Conservation (phyloP, 208 protist genomes). For the Phytomonas francai region DNA sequence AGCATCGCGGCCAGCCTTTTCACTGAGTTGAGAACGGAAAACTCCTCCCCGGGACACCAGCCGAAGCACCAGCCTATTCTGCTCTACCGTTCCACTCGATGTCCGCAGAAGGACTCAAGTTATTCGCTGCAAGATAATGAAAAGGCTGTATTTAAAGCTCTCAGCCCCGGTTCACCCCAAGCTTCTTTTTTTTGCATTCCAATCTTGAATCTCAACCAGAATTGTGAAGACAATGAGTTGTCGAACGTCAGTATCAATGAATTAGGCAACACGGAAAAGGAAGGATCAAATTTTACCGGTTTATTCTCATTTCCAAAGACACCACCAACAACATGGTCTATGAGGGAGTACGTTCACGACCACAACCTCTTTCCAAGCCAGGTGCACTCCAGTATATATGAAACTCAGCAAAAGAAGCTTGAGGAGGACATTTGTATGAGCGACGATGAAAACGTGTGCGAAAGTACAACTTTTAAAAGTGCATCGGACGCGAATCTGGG, state of each 20-base stretch:
- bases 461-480: background rate
- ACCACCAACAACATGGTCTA: background rate
- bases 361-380: conserved; percentile 15
- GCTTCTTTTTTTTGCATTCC: background rate
- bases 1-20: background rate
- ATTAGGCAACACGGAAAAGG: background rate
- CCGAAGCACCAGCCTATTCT: background rate
- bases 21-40: background rate
- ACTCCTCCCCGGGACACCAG: background rate
- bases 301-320: background rate
- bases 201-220: background rate
- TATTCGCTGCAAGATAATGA: background rate
- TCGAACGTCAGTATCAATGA: background rate
- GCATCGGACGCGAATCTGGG: background rate
- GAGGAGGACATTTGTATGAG: background rate
- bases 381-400: conserved; percentile 18
- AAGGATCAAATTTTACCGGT: background rate
- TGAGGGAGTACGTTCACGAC: conserved; percentile 5
- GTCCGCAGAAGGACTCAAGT: background rate
- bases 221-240: background rate
- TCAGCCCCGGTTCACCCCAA: background rate
- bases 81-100: background rate
- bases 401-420: conserved; percentile 10
- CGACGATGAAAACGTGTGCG: background rate
- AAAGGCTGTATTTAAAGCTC: background rate